Evolutionary conservation across 2,329 filamentous ascomycete genomes (phyloP).

Genomic region (Alternaria sp.): DNA sequence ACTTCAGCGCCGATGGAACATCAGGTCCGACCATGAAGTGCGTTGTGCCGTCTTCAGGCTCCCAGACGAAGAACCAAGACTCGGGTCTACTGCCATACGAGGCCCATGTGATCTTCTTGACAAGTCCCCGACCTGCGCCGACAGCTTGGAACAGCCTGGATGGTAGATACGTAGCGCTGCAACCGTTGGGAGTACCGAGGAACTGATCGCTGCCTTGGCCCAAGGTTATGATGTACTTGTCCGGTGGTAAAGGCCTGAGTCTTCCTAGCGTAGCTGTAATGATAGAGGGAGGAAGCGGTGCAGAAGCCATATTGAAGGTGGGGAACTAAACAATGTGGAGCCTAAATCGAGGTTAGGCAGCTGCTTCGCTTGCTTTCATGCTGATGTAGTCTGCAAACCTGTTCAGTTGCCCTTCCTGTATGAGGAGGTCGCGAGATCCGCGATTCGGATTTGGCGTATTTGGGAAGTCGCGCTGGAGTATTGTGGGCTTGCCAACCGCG

Average conservation of each 20-base stretch:
- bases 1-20: slow-evolving; percentile 11
- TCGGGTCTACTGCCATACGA: slow-evolving; percentile 30
- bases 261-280: slow-evolving; percentile 14
- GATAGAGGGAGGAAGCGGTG: not conserved
- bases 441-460: not conserved
- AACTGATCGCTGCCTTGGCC: slow-evolving; percentile 30
- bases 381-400: not conserved
- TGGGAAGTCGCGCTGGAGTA: not conserved
- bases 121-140: not conserved
- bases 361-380: not conserved
- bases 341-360: not conserved
- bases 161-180: slow-evolving; percentile 6
- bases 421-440: not conserved
- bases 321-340: not conserved
- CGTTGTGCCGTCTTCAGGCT: slow-evolving; percentile 17
- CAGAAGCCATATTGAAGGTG: slow-evolving; percentile 4
- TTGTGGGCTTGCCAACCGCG: not conserved
- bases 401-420: not conserved
- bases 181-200: slow-evolving; percentile 36
- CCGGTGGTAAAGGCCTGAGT: slow-evolving; percentile 21
- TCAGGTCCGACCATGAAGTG: slow-evolving; percentile 14
- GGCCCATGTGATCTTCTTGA: slow-evolving; percentile 31
- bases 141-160: not conserved
- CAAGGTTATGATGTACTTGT: slow-evolving; percentile 37
- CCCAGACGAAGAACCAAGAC: slow-evolving; percentile 38